These are phyloP conservation scores for Penicillium sp. DNA, from an alignment of 2,329 filamentous ascomycete species.

Conservation along the genomic window DNA sequence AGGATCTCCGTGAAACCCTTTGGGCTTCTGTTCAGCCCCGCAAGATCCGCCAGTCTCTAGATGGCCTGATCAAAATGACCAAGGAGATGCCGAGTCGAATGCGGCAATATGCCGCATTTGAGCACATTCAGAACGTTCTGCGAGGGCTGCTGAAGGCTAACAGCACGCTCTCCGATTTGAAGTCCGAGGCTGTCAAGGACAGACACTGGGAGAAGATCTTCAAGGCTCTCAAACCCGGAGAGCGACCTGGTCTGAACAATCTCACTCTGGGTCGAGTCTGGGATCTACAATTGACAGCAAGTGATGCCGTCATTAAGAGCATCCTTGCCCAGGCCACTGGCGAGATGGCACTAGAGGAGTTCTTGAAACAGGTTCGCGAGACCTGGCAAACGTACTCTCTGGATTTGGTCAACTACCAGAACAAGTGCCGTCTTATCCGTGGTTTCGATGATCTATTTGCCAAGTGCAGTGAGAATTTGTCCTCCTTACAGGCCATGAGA, in stretches of 20 bases:
- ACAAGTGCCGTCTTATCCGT: constrained; percentile 94
- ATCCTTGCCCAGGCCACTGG: constrained; percentile 96
- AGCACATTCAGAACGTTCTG: constrained; percentile 92
- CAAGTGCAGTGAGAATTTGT: constrained; percentile 97
- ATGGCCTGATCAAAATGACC: constrained; percentile 93
- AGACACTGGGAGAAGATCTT: constrained; percentile 98
- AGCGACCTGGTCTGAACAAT: constrained; percentile 89
- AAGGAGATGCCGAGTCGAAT: constrained; percentile 99
- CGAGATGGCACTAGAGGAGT: constrained; percentile 98
- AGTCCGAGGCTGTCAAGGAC: constrained; percentile 94
- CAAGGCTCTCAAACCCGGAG: constrained; percentile 89
- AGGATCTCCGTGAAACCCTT: constrained; percentile 86
- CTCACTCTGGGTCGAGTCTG: constrained; percentile 98
- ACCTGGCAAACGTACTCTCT: constrained; percentile 95
- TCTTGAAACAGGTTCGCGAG: constrained; percentile 92
- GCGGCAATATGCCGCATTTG: constrained; percentile 99
- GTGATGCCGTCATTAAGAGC: constrained; percentile 84
- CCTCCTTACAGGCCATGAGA: constrained; percentile 97
- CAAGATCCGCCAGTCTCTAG: constrained; percentile 86
- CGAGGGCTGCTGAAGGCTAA: constrained; percentile 91
- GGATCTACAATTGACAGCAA: constrained; percentile 90
- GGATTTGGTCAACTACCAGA: constrained; percentile 95
- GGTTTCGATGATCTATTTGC: constrained; percentile 98
- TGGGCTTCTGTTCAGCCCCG: constrained; percentile 96
- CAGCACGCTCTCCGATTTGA: constrained; percentile 81